Evolutionary conservation across 108 stramenopile genomes (phyloP).

Genomic region (Pseudonitzschia multistriata): DNA sequence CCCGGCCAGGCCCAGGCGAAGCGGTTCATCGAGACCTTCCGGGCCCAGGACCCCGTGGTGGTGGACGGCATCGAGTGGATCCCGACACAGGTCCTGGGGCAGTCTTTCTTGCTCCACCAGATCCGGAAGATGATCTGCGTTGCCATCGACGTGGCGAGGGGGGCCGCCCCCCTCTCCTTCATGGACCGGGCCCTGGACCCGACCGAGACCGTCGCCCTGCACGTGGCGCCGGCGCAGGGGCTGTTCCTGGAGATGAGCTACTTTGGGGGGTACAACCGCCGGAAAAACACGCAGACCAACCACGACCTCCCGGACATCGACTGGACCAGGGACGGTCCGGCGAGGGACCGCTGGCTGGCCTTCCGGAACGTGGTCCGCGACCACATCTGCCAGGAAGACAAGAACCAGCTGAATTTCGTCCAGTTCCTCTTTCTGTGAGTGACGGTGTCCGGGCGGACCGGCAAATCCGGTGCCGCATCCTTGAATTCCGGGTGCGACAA

Average conservation of each 20-base stretch:
- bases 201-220: slow-evolving; percentile 42
- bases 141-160: slow-evolving; percentile 81
- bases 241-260: slow-evolving; percentile 85
- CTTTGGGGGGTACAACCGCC: slow-evolving; percentile 75
- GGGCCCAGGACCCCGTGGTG: slow-evolving; percentile 68
- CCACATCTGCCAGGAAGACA: slow-evolving; percentile 81
- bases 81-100: slow-evolving; percentile 85
- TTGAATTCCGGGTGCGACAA: too few relatives aligned
- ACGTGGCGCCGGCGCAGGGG: slow-evolving; percentile 84
- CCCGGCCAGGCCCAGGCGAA: slow-evolving; percentile 57
- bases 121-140: slow-evolving; percentile 97
- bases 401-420: slow-evolving; percentile 76
- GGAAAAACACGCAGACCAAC: slow-evolving; percentile 44
- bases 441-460: too few relatives aligned
- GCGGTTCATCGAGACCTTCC: slow-evolving; percentile 80
- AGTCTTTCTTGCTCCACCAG: slow-evolving; percentile 96
- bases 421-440: slow-evolving; percentile 74
- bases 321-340: slow-evolving; percentile 48
- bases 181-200: slow-evolving; percentile 53
- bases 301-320: slow-evolving; percentile 45
- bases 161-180: slow-evolving; percentile 43
- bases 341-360: slow-evolving; percentile 56
- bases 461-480: too few relatives aligned
- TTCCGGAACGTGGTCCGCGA: slow-evolving; percentile 72
- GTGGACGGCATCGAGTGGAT: slow-evolving; percentile 78